Percentiles rank a stretch among this genome's conserved stretches.
These are phyloP conservation scores for Talaromyces sp. DNA, from an alignment of 2,329 filamentous ascomycete genomes.

Conservation along the genomic window DNA sequence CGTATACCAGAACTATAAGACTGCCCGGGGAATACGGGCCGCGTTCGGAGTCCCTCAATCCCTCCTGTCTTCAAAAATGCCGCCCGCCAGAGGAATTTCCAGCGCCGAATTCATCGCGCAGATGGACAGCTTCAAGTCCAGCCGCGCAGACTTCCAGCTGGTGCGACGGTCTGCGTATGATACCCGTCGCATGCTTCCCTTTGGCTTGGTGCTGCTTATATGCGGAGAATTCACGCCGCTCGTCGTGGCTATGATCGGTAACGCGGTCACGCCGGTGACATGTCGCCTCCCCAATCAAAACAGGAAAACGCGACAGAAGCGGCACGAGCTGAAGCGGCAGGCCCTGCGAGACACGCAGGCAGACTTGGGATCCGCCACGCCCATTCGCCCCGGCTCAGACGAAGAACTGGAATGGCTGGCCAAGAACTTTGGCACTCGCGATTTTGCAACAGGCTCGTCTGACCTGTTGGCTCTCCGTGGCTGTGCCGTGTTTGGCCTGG, in stretches of 20 bases:
- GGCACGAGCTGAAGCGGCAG: slow-evolving; percentile 40
- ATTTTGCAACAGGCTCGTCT: slow-evolving; percentile 13
- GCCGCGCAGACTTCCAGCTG: slow-evolving; percentile 67
- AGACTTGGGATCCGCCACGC: slow-evolving; percentile 13
- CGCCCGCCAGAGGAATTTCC: background rate
- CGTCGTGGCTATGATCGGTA: slow-evolving; percentile 64
- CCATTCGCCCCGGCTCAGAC: slow-evolving; percentile 14
- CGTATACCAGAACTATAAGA: slow-evolving; percentile 61
- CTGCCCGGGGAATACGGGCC: slow-evolving; percentile 27
- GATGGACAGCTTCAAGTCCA: slow-evolving; percentile 30
- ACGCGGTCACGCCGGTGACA: slow-evolving; percentile 67
- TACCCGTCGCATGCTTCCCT: slow-evolving; percentile 69
- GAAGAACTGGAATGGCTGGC: slow-evolving; percentile 28
- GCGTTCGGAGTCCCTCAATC: slow-evolving; percentile 21
- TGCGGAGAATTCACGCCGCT: slow-evolving; percentile 85
- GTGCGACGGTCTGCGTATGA: slow-evolving; percentile 65
- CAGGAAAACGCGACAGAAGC: slow-evolving; percentile 47
- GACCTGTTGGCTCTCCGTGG: slow-evolving; percentile 25
- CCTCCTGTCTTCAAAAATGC: slow-evolving; percentile 28
- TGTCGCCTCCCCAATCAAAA: slow-evolving; percentile 79
- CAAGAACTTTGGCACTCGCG: slow-evolving; percentile 17
- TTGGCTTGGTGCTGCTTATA: slow-evolving; percentile 67
- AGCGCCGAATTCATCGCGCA: background rate
- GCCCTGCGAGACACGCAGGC: slow-evolving; percentile 22
- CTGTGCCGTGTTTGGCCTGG: slow-evolving; percentile 30